Evolutionary conservation across 306 rosid genomes (phyloP), one percentile per base, ranked within the genome.

Genomic region (Rosa persica): DNA sequence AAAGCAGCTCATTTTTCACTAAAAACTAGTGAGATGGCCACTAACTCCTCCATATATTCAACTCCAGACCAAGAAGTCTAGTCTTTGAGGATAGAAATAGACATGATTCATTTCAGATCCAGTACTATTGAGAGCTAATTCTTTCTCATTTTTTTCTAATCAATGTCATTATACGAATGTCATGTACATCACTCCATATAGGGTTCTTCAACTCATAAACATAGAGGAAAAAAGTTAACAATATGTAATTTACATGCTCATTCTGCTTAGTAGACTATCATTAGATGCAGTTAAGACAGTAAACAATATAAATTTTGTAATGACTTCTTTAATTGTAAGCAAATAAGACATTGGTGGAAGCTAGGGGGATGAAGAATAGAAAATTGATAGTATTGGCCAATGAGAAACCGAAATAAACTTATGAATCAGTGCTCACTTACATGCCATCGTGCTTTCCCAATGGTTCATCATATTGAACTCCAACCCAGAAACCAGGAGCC

Each of bases 391-490:
- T 48, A 72, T 30, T 15, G 74, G 42, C 42, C 10, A 4, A 49
- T 1, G 2, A 70, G 54, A 57, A 58, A 64, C 25, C n/a, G 78
- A 2, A 48, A 30, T 34, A 78, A 0, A 2, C 0, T 22, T 42
- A 25, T 12, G 51, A n/a, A 22, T 62, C 58, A 69, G 36, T 40
- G 73, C 23, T 22, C 15, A 72, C 96, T 92, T 86, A 94, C 98
- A 81, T 79, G 94, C 98, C 98, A 83, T 94, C 98, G 49, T 94
- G 93, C 80, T 92, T 94, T 77, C 98, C 98, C 89, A 92, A 80
- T 30, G 98, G 98, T 89, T 94, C 98, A 85, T 94, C 98, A 72
- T 92, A 94, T 74, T 94, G 96, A 48, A 94, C 87, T 73, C 98
- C 98, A 76, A 94, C 85, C 98, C 98, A 94, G 80, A 89, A 89